Evolutionary conservation across 805 yeast species (phyloP), one percentile per base, ranked within the genome.

Genomic region (Spathaspora hagerdaliae): DNA sequence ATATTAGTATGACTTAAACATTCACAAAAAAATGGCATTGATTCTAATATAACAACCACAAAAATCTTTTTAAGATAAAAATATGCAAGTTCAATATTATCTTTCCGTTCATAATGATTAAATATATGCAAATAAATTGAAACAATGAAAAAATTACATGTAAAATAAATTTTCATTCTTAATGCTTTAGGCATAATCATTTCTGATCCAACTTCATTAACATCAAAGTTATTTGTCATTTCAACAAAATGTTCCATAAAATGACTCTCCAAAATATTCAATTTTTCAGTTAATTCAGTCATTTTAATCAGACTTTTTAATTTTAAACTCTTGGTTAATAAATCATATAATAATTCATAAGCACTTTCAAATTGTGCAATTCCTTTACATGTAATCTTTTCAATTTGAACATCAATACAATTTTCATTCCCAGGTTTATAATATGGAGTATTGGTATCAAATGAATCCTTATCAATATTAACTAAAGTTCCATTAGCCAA

Each of bases 241-340:
- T 50, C 47, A 2, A 71, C 71, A 55, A 58, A 74, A 3, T 56
- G 54, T 11, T 51, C 50, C 5, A 41, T 50, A 10, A 77, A 36
- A 34, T 57, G 57, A 1, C 41, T 37, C 47, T 78, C 81, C 24
- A 80, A 53, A 4, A 57, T 58, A 7, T 58, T 51, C 2, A 79
- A n/a, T 29, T 46, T 35, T 6, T 47, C 57, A 1, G 55, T 39
- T 10, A 68, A 45, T 8, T 57, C 59, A 3, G 48, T 38, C 31
- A 67, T 46, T 33, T 53, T 60, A 31, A 52, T 44, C n/a, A 39
- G 42, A 2, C 47, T 41, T 27, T 53, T 55, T 10, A 69, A 43
- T 37, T 53, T 44, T 26, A 63, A 52, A 7, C 55, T 48, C 31
- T 50, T 31, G n/a, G 52, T 49, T 27, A 65, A 39, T 13, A 76